Evolutionary conservation across 768 basidiomycete species (phyloP).

Genomic region (Kwoniella pini): DNA sequence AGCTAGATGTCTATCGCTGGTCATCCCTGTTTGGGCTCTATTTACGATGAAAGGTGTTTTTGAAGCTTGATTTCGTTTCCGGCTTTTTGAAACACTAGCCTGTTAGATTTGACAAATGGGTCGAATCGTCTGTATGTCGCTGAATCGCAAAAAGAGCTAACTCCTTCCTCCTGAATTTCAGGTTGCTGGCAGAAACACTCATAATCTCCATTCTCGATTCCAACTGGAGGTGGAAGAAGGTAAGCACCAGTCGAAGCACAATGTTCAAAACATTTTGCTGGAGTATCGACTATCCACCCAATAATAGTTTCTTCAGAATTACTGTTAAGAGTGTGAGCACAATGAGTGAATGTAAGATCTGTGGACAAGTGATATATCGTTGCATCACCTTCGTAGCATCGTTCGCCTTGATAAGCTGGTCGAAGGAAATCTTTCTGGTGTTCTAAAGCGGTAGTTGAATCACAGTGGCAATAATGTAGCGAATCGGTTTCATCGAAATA

Average conservation of each 20-base stretch:
- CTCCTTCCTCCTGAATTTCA: constrained; percentile 8
- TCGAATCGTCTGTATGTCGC: constrained; percentile 17
- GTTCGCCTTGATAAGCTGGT: constrained; percentile 18
- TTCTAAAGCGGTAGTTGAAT: background rate
- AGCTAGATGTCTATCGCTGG: too few relatives aligned
- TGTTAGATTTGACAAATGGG: background rate
- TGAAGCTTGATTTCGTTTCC: constrained; percentile 1
- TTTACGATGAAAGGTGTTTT: background rate
- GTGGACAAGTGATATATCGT: constrained; percentile 18
- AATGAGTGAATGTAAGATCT: constrained; percentile 14
- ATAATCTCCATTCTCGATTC: constrained; percentile 5
- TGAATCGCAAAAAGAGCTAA: constrained; percentile 13
- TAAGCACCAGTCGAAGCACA: constrained; percentile 11
- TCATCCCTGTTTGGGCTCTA: too few relatives aligned
- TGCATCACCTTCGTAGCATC: constrained; percentile 13
- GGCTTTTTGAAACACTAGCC: constrained; percentile 7
- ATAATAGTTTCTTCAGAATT: background rate
- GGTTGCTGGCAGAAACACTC: constrained; percentile 22
- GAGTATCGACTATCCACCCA: constrained; percentile 6
- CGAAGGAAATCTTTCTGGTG: background rate
- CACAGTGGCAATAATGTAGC: constrained; percentile 16
- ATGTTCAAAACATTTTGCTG: constrained; percentile 19
- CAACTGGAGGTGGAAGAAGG: constrained; percentile 13
- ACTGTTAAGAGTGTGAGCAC: constrained; percentile 1
- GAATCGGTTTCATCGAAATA: constrained; percentile 18